Percentiles rank a stretch among this genome's conserved stretches.
These are phyloP conservation scores for Lupinus albus DNA, from an alignment of 306 rosid genomes.

Conservation along the genomic window DNA sequence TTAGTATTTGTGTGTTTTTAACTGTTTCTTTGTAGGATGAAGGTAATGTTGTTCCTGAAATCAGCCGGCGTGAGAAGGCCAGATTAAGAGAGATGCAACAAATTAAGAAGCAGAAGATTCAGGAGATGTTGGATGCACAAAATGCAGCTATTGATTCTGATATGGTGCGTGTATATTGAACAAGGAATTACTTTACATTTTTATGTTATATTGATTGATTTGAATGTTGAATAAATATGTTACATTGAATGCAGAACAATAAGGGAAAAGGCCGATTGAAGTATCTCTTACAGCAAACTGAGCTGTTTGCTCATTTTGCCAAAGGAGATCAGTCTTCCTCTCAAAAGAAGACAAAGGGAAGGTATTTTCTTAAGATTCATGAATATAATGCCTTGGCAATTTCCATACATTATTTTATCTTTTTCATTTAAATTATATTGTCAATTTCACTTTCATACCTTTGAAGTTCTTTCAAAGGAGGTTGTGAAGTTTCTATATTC, in stretches of 20 bases:
- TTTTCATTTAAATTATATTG: background rate
- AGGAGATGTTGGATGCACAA: constrained; percentile 82
- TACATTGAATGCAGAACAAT: constrained; percentile 65
- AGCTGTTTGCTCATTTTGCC: constrained; percentile 96
- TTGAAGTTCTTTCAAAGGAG: constrained; percentile 8
- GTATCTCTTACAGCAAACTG: constrained; percentile 96
- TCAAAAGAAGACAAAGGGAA: constrained; percentile 72
- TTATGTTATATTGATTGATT: background rate
- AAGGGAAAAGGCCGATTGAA: constrained; percentile 89
- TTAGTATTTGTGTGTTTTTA: background rate
- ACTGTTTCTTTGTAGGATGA: constrained; percentile 48
- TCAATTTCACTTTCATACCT: background rate
- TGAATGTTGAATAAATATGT: background rate
- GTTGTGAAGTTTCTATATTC: background rate
- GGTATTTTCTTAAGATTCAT: constrained; percentile 49
- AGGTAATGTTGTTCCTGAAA: constrained; percentile 46
- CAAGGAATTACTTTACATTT: background rate
- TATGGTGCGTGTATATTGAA: constrained; percentile 58
- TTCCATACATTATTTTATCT: background rate
- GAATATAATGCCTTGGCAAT: background rate
- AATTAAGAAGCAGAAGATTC: constrained; percentile 82
- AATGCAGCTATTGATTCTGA: constrained; percentile 90
- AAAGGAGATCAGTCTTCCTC: constrained; percentile 75
- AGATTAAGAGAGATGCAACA: constrained; percentile 79
- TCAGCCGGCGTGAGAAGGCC: constrained; percentile 83